These are phyloP conservation scores for Colletotrichum lini DNA, from an alignment of 2,329 filamentous ascomycete species.

Conservation along the genomic window DNA sequence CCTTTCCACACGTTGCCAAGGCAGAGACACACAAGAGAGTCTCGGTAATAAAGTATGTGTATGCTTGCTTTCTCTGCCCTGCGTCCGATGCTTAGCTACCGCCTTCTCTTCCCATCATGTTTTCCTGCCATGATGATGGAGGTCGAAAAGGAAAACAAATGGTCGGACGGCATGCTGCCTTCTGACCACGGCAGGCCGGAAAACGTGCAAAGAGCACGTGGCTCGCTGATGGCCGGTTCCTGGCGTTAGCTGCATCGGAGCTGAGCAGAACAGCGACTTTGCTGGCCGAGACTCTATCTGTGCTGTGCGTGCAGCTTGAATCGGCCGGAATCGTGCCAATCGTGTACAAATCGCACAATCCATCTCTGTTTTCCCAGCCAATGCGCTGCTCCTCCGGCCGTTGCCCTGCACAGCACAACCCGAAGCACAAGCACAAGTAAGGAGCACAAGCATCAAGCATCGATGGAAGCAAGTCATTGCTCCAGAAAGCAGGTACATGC, in stretches of 20 bases:
- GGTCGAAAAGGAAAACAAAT: slow-evolving; percentile 1
- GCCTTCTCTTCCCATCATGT: too few species aligned
- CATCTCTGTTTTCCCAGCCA: slow-evolving; percentile 15
- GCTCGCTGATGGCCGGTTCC: slow-evolving; percentile 9
- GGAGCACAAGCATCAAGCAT: slow-evolving; percentile 3
- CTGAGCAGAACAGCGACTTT: background rate
- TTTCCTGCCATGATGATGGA: background rate
- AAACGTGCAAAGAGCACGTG: slow-evolving; percentile 41
- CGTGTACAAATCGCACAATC: slow-evolving; percentile 14
- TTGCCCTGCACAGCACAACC: slow-evolving; percentile 30
- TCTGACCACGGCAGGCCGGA: slow-evolving; percentile 2
- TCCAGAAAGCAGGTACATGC: slow-evolving; percentile 25
- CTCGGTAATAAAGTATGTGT: background rate
- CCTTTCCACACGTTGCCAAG: slow-evolving; percentile 21
- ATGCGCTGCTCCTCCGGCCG: slow-evolving; percentile 26
- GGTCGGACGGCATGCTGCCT: slow-evolving; percentile 7
- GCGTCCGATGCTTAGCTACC: slow-evolving; percentile 5
- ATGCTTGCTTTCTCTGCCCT: slow-evolving; percentile 17
- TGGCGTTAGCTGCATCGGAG: slow-evolving; percentile 26
- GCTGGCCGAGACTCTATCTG: slow-evolving; percentile 10
- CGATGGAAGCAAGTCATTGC: slow-evolving; percentile 6
- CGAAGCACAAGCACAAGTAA: slow-evolving; percentile 17
- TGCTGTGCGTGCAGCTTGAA: slow-evolving; percentile 30
- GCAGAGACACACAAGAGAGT: slow-evolving; percentile 3
- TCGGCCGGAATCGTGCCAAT: slow-evolving; percentile 27